Percentiles rank a stretch among this genome's conserved stretches.
Evolutionary conservation across 306 rosid species (phyloP).

Genomic region (Astragalus glycyphyllos): DNA sequence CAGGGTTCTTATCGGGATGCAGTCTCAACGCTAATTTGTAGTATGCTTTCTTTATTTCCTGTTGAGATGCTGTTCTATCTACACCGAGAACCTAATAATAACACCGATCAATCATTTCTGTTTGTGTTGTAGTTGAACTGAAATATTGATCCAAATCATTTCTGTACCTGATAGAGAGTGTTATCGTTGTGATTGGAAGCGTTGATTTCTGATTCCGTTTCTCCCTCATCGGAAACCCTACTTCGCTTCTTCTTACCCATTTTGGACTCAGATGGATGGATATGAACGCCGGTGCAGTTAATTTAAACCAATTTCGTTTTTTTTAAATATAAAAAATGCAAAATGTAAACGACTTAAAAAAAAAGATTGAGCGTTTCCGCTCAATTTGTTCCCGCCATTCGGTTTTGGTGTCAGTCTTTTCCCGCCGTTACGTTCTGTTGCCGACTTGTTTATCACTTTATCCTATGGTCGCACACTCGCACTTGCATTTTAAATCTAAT

Average conservation of each 20-base stretch:
- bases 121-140: neutral
- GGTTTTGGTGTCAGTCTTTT: neutral
- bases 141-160: neutral
- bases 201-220: constrained; percentile 34
- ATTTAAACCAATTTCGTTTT: neutral
- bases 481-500: no score
- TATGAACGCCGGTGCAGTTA: neutral
- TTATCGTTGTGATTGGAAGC: constrained; percentile 38
- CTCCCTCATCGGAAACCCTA: constrained; percentile 67
- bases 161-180: constrained; percentile 66
- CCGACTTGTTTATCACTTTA: no score
- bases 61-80: constrained; percentile 83
- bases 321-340: neutral
- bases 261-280: neutral
- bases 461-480: no score
- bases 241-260: constrained; percentile 71
- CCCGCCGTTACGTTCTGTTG: constrained; percentile 34
- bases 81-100: constrained; percentile 49
- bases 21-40: constrained; percentile 82
- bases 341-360: neutral
- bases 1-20: constrained; percentile 94
- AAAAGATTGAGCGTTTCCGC: neutral
- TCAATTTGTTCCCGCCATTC: constrained; percentile 52
- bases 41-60: constrained; percentile 92
- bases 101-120: constrained; percentile 7